Conservation (phyloP, 2,329 filamentous ascomycete genomes). For the Dactylonectria macrodidyma region DNA sequence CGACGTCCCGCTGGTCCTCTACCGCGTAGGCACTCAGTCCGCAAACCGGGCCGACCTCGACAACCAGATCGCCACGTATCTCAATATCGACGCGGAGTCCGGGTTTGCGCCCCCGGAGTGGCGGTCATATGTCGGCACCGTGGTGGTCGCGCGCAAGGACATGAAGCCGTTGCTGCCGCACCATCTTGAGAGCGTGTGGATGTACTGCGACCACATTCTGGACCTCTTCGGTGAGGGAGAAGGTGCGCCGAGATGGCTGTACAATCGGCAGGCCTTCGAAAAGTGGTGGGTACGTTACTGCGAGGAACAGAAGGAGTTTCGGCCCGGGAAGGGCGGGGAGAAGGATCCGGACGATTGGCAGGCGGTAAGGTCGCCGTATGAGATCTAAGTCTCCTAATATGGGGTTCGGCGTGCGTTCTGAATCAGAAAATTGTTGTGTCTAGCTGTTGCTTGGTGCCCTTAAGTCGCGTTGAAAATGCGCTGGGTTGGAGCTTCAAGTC, state of each 20-base stretch:
- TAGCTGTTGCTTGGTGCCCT: no score
- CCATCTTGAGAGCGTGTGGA: constrained; percentile 1
- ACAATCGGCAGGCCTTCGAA: constrained; percentile 10
- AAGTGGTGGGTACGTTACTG: constrained; percentile 13
- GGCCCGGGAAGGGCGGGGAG: background rate
- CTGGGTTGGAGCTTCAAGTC: no score
- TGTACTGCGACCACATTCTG: no score
- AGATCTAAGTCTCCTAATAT: no score
- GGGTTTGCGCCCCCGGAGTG: constrained; percentile 15
- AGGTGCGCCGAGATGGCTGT: background rate
- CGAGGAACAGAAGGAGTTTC: background rate
- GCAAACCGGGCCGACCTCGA: no score
- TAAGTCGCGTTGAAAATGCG: no score
- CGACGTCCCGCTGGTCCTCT: no score
- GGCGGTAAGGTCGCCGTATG: no score
- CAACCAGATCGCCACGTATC: background rate
- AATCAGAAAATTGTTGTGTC: no score
- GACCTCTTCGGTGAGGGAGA: background rate
- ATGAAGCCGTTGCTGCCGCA: constrained; percentile 12
- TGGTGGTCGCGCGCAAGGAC: background rate
- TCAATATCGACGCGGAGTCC: constrained; percentile 17
- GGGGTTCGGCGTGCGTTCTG: no score
- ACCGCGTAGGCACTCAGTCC: no score
- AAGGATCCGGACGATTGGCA: background rate
- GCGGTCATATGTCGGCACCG: constrained; percentile 13